phyloP scores from a whole-genome alignment of 2,329 filamentous ascomycete species.

The Delphinella strobiligena region DNA sequence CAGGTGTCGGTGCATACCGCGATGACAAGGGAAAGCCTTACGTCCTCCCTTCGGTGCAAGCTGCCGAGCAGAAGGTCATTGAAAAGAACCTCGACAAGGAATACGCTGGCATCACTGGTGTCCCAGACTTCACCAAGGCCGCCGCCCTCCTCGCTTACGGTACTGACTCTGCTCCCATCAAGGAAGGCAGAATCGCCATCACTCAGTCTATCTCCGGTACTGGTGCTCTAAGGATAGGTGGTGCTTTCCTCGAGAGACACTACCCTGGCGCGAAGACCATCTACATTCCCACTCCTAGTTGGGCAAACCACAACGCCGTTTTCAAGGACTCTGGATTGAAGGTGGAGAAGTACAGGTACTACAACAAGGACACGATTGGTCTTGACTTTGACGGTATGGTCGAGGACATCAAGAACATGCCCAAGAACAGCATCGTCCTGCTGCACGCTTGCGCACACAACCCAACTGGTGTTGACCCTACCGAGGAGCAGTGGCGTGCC shows the following conservation, averaged over 20 bases:
- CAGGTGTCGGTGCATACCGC: slow-evolving; percentile 93
- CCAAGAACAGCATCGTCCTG: slow-evolving; percentile 76
- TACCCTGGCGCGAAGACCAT: slow-evolving; percentile 88
- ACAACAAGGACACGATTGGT: slow-evolving; percentile 96
- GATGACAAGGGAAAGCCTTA: slow-evolving; percentile 97
- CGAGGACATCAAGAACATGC: slow-evolving; percentile 78
- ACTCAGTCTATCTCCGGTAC: slow-evolving; percentile 98
- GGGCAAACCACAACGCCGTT: slow-evolving; percentile 96
- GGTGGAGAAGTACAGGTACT: slow-evolving; percentile 95
- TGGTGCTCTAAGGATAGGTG: slow-evolving; percentile 87
- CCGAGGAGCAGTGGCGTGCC: slow-evolving; percentile 79
- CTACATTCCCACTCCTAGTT: slow-evolving; percentile 91
- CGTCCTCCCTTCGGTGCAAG: slow-evolving; percentile 83
- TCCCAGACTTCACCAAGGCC: slow-evolving; percentile 85
- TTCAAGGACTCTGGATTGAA: slow-evolving; percentile 86
- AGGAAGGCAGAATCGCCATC: slow-evolving; percentile 67
- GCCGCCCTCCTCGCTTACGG: slow-evolving; percentile 89
- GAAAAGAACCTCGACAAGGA: slow-evolving; percentile 79
- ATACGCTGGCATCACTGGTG: slow-evolving; percentile 93
- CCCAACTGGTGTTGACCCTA: slow-evolving; percentile 92
- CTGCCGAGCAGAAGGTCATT: slow-evolving; percentile 80
- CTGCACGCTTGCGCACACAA: slow-evolving; percentile 98
- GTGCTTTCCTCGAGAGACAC: slow-evolving; percentile 83
- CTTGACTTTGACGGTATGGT: slow-evolving; percentile 94
- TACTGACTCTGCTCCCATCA: slow-evolving; percentile 61